Percentiles rank a stretch among this genome's conserved stretches.
These are phyloP conservation scores for Neonectria sp. DNA, from an alignment of 2,329 filamentous ascomycete genomes.

Conservation along the genomic window DNA sequence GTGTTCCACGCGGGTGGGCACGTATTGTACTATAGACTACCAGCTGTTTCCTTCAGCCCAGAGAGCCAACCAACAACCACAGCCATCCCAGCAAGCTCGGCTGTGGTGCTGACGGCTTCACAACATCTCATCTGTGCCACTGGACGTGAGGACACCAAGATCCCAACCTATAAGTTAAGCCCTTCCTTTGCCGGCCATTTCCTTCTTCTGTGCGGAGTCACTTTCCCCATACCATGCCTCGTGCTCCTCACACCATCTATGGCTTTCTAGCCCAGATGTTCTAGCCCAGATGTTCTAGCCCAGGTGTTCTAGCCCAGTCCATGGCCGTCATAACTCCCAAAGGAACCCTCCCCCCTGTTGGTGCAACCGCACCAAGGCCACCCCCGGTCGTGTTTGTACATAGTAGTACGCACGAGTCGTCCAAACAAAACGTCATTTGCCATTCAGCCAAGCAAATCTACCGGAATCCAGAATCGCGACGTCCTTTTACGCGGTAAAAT, in stretches of 20 bases:
- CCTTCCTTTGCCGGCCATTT: neutral
- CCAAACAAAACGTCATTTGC: conserved; percentile 9
- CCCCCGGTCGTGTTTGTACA: neutral
- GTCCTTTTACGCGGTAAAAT: conserved; percentile 2
- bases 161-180: neutral
- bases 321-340: neutral
- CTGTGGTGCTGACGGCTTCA: conserved; percentile 1
- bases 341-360: neutral
- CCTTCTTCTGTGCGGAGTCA: neutral
- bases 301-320: conserved; percentile 21
- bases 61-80: neutral
- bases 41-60: neutral
- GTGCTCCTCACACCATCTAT: no score
- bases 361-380: neutral
- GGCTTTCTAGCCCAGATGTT: neutral
- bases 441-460: conserved; percentile 28
- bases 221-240: no score
- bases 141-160: neutral
- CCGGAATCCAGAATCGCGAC: conserved; percentile 28
- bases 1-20: neutral
- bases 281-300: conserved; percentile 10
- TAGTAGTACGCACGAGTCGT: neutral
- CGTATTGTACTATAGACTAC: neutral
- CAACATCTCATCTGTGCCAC: conserved; percentile 10
- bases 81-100: neutral